Evolutionary conservation across 1,139 yeast species (phyloP).

Genomic region (Yamadazyma siamensis): DNA sequence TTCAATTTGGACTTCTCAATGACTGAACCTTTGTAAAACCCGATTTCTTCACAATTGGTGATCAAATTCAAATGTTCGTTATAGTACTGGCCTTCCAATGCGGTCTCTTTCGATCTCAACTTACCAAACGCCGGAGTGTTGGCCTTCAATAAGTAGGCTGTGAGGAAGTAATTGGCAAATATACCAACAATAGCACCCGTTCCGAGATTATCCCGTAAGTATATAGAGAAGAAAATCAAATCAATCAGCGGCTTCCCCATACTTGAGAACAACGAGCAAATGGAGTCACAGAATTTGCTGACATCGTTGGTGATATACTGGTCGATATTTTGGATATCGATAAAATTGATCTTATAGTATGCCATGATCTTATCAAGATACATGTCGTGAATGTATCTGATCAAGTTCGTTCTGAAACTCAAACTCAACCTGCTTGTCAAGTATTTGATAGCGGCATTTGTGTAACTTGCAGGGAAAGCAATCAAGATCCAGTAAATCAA

Average conservation of each 20-base stretch:
- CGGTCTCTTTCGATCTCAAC: conserved; percentile 68
- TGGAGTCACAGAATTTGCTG: conserved; percentile 75
- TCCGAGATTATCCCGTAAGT: conserved; percentile 82
- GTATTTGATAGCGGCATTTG: conserved; percentile 86
- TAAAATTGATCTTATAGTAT: conserved; percentile 62
- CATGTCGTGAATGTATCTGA: conserved; percentile 86
- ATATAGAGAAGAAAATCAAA: conserved; percentile 79
- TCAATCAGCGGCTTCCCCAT: conserved; percentile 93
- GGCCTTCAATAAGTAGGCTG: conserved; percentile 71
- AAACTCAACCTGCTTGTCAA: conserved; percentile 74
- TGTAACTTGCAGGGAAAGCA: conserved; percentile 91
- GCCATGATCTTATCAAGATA: conserved; percentile 80
- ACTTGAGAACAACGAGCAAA: conserved; percentile 80
- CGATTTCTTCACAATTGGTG: conserved; percentile 89
- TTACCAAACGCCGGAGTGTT: conserved; percentile 87
- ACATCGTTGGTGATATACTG: conserved; percentile 87
- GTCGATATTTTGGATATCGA: conserved; percentile 47
- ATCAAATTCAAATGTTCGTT: conserved; percentile 83
- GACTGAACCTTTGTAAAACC: conserved; percentile 88
- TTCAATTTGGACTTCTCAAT: conserved; percentile 70
- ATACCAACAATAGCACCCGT: conserved; percentile 81
- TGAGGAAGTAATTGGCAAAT: conserved; percentile 72
- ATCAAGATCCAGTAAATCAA: conserved; percentile 82
- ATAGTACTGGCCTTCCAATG: conserved; percentile 84
- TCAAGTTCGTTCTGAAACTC: conserved; percentile 80